Base-by-base conservation (phyloP, 2,329 filamentous ascomycete species). In the Fusarium lyarnte region DNA sequence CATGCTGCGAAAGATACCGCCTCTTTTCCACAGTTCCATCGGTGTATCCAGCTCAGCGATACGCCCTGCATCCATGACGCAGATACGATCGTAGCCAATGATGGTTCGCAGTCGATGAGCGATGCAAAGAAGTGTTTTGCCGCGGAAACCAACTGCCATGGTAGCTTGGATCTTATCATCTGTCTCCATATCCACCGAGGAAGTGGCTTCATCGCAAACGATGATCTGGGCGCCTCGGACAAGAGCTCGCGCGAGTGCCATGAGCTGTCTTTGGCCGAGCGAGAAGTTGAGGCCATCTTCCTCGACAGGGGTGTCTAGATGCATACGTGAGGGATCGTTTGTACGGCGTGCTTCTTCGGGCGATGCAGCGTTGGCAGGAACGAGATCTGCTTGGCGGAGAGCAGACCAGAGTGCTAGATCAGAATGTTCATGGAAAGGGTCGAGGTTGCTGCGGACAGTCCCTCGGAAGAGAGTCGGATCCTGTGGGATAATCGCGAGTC, bases 211-310 rank as follows among this genome's bases (percentile, higher is more conserved):
- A 84, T 99, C 96, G 82, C 95, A 98, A 54, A 99, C 92, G 76
- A 98, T 98, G 82, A 98, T 98, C 76, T 93, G 94, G 2, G 92
- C 93, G 46, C 92, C 90, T 41, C 95, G 91, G 8, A 98, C 95
- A 5, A 99, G 89, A 0, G 96, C 96, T 2, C 96, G 91, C 0
- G 95, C 95, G 2, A 99, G 87, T 2, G 96, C 96, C 93, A 98
- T 97, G 53, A 98, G 89, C 82, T 98, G 96, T 6, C 96, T 90
- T 83, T 98, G 95, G 11, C 95, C 95, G 14, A 98, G 91, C 1
- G 94, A 97, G 85, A 97, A 98, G 82, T 98, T 98, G 69, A 97
- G 87, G 0, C 96, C 96, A 83, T 98, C 95, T 79, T 98, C 96
- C 76, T 98, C 94, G 5, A 98, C 95, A 4, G 90, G 78, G 21